Base-by-base conservation (phyloP, 306 rosid genomes). In the Glycyrrhiza uralensis region DNA sequence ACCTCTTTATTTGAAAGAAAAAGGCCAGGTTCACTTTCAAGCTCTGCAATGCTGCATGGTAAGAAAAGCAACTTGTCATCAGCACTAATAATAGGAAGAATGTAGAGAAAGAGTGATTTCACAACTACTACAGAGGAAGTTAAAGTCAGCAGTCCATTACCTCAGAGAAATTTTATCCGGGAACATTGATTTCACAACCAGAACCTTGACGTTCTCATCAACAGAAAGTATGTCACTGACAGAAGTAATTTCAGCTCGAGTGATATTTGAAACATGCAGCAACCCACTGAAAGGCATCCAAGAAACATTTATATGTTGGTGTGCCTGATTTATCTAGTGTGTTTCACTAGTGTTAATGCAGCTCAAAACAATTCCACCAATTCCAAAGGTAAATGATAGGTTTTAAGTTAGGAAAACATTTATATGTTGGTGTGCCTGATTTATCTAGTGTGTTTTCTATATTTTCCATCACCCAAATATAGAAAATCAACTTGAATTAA, bases 21-120 rank as follows among this genome's bases (percentile, higher is more conserved):
- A 56, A 94, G 95, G 61, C 96, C 99, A 20, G 88, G 91, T 76
- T 89, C 96, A 35, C 95, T 94, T 81, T 94, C 97, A 63, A 94
- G 97, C 23, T 79, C 97, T 4, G 96, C 99, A 60, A 78, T 94
- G 83, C 99, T 94, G 91, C 85, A 81, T 66, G 60, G 50, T 65
- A 78, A 66, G 51, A 70, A 47, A 73, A 72, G 71, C n/a, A 30
- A 84, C 81, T 59, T 42, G 13, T 3, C 14, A 58, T 62, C 19
- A 61, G 50, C 60, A 74, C 4, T n/a, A n/a, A n/a, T n/a, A n/a
- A n/a, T n/a, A n/a, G n/a, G n/a, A n/a, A n/a, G n/a, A n/a, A n/a
- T n/a, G n/a, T n/a, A n/a, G n/a, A n/a, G n/a, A n/a, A n/a, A n/a
- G n/a, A n/a, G n/a, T n/a, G n/a, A n/a, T n/a, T n/a, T n/a, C n/a